Evolutionary conservation across 768 basidiomycete genomes (phyloP).

Genomic region (Strobilomyces confusus): DNA sequence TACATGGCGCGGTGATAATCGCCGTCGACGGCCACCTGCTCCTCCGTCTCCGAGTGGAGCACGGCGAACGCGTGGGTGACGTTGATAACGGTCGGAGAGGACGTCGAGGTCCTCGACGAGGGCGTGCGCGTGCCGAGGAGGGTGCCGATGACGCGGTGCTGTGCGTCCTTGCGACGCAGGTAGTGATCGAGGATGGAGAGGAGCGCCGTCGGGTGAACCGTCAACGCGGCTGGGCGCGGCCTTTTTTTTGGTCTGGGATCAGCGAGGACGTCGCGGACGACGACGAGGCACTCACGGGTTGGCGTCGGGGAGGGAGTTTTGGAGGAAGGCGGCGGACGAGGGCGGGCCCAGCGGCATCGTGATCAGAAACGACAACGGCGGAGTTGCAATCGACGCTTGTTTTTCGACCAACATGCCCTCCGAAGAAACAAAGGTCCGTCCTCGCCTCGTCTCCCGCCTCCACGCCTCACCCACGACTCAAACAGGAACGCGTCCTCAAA

Average conservation of each 20-base stretch:
- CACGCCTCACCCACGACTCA: neutral
- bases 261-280: neutral
- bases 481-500: constrained; percentile 73
- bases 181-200: constrained; percentile 97
- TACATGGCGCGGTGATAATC: constrained; percentile 94
- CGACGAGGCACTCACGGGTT: constrained; percentile 31
- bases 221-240: constrained; percentile 67
- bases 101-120: constrained; percentile 30
- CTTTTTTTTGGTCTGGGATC: constrained; percentile 34
- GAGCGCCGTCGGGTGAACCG: constrained; percentile 87
- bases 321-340: constrained; percentile 44
- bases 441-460: neutral
- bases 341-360: constrained; percentile 46
- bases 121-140: constrained; percentile 75
- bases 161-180: constrained; percentile 75
- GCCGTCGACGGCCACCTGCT: constrained; percentile 95
- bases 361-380: constrained; percentile 16
- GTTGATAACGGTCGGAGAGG: constrained; percentile 42
- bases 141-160: constrained; percentile 92
- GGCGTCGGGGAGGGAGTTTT: constrained; percentile 29
- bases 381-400: constrained; percentile 27
- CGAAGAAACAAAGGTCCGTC: constrained; percentile 80
- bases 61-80: constrained; percentile 88
- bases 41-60: constrained; percentile 85
- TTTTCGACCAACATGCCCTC: constrained; percentile 62